Conservation (phyloP, 805 yeast genomes). For the Sungouiozyma intestinalis region DNA sequence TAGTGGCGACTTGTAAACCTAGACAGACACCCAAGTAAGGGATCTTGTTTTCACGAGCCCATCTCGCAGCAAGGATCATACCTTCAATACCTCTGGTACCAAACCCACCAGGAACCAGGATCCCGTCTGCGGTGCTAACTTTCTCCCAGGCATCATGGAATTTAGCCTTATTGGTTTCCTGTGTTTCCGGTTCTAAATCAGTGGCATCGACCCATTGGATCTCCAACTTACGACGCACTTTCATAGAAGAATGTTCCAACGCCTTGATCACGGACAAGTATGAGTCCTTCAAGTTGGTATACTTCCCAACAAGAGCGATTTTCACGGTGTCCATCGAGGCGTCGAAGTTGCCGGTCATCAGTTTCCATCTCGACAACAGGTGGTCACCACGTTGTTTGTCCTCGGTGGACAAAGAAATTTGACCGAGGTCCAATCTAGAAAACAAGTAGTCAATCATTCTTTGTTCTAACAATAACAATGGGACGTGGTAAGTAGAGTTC, state of each 20-base stretch:
- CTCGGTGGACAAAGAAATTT: conserved; percentile 36
- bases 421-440: conserved; percentile 53
- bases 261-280: conserved; percentile 92
- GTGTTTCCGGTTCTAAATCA: conserved; percentile 70
- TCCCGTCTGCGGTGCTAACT: conserved; percentile 90
- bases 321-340: conserved; percentile 76
- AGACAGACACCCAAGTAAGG: conserved; percentile 96
- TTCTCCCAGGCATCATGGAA: conserved; percentile 94
- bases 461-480: conserved; percentile 81
- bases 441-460: conserved; percentile 64
- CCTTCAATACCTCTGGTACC: conserved; percentile 98
- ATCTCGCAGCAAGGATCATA: conserved; percentile 91
- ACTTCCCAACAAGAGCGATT: conserved; percentile 95
- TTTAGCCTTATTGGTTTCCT: conserved; percentile 52
- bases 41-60: conserved; percentile 92
- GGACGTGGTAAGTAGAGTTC: conserved; percentile 95
- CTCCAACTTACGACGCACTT: conserved; percentile 70
- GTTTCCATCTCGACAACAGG: conserved; percentile 69
- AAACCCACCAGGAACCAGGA: conserved; percentile 96
- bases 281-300: conserved; percentile 90
- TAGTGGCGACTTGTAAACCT: conserved; percentile 94
- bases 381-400: conserved; percentile 55
- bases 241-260: conserved; percentile 90
- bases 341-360: conserved; percentile 71
- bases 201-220: conserved; percentile 95